Evolutionary conservation across 345 rosid species (phyloP).

Genomic region (Reutealis trisperma): DNA sequence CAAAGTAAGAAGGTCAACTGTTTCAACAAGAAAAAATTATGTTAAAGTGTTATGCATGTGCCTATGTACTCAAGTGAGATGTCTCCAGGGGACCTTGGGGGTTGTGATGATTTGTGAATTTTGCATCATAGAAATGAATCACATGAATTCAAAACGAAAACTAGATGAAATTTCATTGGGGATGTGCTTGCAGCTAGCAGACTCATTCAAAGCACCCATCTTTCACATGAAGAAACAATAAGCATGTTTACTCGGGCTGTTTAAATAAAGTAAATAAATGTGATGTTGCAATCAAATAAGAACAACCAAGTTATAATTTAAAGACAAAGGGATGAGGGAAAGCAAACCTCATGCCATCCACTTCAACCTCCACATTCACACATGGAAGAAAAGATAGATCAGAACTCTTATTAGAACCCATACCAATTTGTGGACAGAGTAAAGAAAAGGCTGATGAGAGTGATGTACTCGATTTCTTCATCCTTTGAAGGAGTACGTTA

Average conservation of each 20-base stretch:
- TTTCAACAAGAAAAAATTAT: background rate
- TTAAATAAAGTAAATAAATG: background rate
- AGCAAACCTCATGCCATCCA: constrained; percentile 72
- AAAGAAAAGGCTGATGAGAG: constrained; percentile 68
- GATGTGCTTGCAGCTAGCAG: background rate
- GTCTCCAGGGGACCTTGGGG: background rate
- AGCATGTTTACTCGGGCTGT: background rate
- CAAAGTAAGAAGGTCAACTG: background rate
- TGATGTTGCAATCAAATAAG: background rate
- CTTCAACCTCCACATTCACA: constrained; percentile 77
- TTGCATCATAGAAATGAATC: background rate
- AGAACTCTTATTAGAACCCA: constrained; percentile 35
- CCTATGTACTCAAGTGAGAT: background rate
- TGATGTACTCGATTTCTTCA: constrained; percentile 74
- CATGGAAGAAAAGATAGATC: constrained; percentile 31
- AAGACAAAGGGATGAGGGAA: constrained; percentile 2
- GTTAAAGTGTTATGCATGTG: background rate
- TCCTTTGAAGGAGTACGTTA: constrained; percentile 44
- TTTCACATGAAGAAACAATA: background rate
- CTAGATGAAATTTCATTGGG: background rate
- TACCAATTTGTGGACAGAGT: constrained; percentile 71
- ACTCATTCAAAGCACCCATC: background rate
- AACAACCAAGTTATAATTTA: background rate
- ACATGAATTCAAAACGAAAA: constrained; percentile 6
- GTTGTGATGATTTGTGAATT: background rate